phyloP scores from a whole-genome alignment of 2,329 filamentous ascomycete genomes.

The Thelonectria olida region DNA sequence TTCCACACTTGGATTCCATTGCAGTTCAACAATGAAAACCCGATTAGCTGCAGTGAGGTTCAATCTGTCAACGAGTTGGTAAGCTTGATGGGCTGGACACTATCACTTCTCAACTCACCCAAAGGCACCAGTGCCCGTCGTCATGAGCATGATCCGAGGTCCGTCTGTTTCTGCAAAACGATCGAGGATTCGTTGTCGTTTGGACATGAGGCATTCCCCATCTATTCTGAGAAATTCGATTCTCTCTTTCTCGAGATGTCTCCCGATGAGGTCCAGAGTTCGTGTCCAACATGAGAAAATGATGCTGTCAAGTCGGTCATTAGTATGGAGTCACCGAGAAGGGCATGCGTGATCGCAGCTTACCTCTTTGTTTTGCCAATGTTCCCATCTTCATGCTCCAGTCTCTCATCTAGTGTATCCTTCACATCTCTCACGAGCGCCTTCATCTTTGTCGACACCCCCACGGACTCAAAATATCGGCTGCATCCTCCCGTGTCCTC shows the following conservation, averaged over 20 bases:
- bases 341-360: no score
- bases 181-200: constrained; percentile 50
- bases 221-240: constrained; percentile 54
- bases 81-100: accelerated
- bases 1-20: constrained; percentile 65
- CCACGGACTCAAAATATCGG: constrained; percentile 39
- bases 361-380: constrained; percentile 4
- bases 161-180: constrained; percentile 44
- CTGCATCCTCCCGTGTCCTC: constrained; percentile 25
- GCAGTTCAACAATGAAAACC: constrained; percentile 61
- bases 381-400: not conserved
- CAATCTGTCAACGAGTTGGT: constrained; percentile 40
- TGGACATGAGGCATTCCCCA: constrained; percentile 48
- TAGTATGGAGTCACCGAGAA: no score
- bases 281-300: constrained; percentile 58
- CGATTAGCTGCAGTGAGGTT: constrained; percentile 59
- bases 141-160: constrained; percentile 59
- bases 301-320: constrained; percentile 46
- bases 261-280: constrained; percentile 49
- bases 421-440: constrained; percentile 44
- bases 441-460: constrained; percentile 47
- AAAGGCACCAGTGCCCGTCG: constrained; percentile 59
- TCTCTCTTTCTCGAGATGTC: constrained; percentile 35
- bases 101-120: constrained; percentile 47
- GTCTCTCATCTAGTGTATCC: constrained; percentile 1